These are phyloP conservation scores for Polyrhizophydium stewartii DNA, from an alignment of 371 early-diverging fungal species.

Conservation along the genomic window DNA sequence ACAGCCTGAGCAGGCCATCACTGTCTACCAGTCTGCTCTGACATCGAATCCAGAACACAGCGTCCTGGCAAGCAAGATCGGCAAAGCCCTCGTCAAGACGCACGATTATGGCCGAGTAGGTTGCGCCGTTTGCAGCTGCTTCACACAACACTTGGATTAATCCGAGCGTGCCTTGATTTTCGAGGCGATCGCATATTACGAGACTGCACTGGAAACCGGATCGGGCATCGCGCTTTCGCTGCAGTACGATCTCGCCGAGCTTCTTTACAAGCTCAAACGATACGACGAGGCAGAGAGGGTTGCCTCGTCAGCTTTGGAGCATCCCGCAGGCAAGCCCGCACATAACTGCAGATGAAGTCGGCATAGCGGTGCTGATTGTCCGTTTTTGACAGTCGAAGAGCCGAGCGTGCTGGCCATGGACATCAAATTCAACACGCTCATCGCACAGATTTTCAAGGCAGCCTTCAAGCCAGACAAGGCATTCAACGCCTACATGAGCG, in stretches of 20 bases:
- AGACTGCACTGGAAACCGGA: constrained; percentile 30
- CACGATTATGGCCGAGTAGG: constrained; percentile 35
- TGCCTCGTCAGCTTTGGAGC: constrained; percentile 27
- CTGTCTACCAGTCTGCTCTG: constrained; percentile 40
- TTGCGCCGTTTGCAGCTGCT: neutral
- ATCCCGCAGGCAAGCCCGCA: constrained; percentile 12
- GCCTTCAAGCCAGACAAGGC: constrained; percentile 16
- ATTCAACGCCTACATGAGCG: constrained; percentile 12
- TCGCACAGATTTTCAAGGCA: constrained; percentile 17
- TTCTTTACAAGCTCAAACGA: constrained; percentile 32
- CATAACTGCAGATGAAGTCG: neutral
- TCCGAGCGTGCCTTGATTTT: too few species aligned
- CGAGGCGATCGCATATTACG: constrained; percentile 41
- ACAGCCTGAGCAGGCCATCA: constrained; percentile 42
- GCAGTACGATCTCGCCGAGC: constrained; percentile 33
- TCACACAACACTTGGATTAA: too few species aligned
- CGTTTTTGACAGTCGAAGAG: constrained; percentile 18
- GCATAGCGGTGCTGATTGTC: neutral
- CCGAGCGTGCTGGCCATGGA: constrained; percentile 10
- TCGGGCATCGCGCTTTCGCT: constrained; percentile 19
- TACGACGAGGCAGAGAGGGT: constrained; percentile 35
- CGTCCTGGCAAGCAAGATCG: constrained; percentile 35
- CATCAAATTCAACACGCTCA: constrained; percentile 22
- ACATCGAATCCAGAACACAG: constrained; percentile 25
- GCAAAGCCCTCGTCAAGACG: constrained; percentile 37